A percentile compares a stretch with the other conserved stretches of the same genome.
These are phyloP conservation scores for Bretschneidera sinensis DNA, from an alignment of 345 rosid genomes.

Conservation along the genomic window DNA sequence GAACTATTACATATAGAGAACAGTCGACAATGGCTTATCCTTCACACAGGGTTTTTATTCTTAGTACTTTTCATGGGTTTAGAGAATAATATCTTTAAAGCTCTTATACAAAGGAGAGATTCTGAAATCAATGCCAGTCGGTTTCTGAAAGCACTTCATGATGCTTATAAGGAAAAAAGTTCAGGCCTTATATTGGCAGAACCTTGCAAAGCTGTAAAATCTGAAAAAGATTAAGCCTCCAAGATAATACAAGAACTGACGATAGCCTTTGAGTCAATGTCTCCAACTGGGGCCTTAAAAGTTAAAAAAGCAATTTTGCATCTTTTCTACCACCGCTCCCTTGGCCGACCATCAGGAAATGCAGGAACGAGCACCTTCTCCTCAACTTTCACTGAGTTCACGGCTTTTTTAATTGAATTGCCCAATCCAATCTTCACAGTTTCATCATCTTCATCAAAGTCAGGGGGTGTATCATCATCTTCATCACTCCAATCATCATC, in stretches of 20 bases:
- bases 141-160: not conserved
- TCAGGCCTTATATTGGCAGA: not conserved
- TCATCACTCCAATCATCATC: conserved; percentile 36
- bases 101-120: too few relatives aligned
- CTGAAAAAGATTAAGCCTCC: conserved; percentile 8
- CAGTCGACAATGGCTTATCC: not conserved
- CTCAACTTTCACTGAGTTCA: conserved; percentile 31
- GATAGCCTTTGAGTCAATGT: not conserved
- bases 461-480: conserved; percentile 65
- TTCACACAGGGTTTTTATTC: not conserved
- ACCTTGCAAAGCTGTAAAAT: not conserved
- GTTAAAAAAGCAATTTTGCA: conserved; percentile 19
- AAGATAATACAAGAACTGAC: not conserved
- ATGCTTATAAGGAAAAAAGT: too few relatives aligned
- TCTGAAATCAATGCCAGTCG: too few relatives aligned
- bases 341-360: conserved; percentile 73
- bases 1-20: not conserved
- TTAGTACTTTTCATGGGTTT: not conserved
- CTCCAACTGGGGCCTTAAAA: not conserved
- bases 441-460: conserved; percentile 55
- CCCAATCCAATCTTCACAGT: conserved; percentile 28
- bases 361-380: conserved; percentile 41
- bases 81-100: not conserved
- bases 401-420: conserved; percentile 29
- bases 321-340: conserved; percentile 68